Conservation (phyloP, 2,329 filamentous ascomycete species). For the Diplodia corticola region DNA sequence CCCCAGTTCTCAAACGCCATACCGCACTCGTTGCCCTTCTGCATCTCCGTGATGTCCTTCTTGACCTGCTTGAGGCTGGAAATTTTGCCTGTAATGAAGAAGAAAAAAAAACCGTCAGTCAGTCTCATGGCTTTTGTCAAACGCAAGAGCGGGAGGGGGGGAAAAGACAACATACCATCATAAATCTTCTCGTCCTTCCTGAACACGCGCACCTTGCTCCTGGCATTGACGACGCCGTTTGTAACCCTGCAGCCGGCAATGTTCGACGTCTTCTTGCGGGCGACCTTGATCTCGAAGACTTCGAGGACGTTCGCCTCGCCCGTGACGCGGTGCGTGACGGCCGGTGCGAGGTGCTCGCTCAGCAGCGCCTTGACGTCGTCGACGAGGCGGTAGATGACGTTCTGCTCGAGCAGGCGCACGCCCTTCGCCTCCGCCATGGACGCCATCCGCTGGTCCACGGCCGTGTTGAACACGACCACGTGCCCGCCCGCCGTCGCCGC, state of each 20-base stretch:
- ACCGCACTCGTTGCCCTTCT: constrained; percentile 91
- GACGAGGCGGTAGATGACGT: constrained; percentile 77
- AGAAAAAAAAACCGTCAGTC: constrained; percentile 5
- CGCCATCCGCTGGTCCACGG: constrained; percentile 66
- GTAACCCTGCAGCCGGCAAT: constrained; percentile 87
- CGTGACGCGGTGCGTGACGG: constrained; percentile 67
- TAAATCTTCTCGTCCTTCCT: constrained; percentile 69
- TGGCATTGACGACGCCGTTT: constrained; percentile 71
- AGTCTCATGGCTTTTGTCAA: not conserved
- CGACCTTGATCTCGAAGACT: constrained; percentile 80
- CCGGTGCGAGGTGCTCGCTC: constrained; percentile 67
- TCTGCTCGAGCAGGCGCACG: constrained; percentile 80
- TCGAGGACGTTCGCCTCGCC: constrained; percentile 87
- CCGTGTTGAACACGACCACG: constrained; percentile 84
- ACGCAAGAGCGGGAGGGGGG: not conserved
- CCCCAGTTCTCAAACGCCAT: constrained; percentile 80
- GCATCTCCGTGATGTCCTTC: constrained; percentile 86
- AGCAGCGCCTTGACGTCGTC: constrained; percentile 71
- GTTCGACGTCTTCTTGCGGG: constrained; percentile 66
- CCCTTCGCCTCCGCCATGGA: constrained; percentile 68
- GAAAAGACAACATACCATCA: constrained; percentile 65
- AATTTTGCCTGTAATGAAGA: constrained; percentile 62
- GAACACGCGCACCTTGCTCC: constrained; percentile 68
- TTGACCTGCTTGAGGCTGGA: constrained; percentile 86
- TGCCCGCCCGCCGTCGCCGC: constrained; percentile 73